Base-by-base conservation (phyloP, 345 rosid genomes). In the Noccaea caerulescens region DNA sequence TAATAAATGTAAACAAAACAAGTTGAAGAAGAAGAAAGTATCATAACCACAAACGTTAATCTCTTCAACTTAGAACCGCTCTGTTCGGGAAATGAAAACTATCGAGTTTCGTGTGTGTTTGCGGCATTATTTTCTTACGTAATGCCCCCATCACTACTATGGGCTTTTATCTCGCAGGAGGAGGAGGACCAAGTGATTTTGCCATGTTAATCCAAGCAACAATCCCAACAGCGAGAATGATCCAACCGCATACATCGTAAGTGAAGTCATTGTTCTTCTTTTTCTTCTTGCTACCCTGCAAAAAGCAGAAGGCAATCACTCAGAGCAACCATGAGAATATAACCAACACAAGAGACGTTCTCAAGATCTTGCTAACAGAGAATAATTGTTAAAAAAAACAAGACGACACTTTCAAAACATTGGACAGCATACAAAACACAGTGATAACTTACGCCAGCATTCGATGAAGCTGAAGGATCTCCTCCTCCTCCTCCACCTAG, bases 171-270 rank as follows among this genome's bases (percentile, higher is more conserved):
- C 76, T 70, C 27, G 78, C 63, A 33, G 81, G 78, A 63, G 81
- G 78, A 50, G 81, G 75, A 73, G 98, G 98, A 86, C 88, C 63
- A 7, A 86, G 87, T 45, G 93, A 83, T 81, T 89, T 94, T 9
- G 97, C 89, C 71, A 94, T 85, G 11, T 93, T 88, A 16, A 91
- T 81, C 95, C 97, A 91, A 10, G 89, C 86, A 58, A 94, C 87
- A 65, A 91, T 77, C 43, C 99, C 97, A 12, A 83, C 85, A 8
- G 86, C 96, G 1, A 94, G 92, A 80, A 91, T 84, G 53, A 91
- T 72, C 98, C 98, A 91, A 61, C 99, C 97, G 13, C 83, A 82
- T 77, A 89, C 80, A 77, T 94, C 96, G 23, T 94, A 94, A 49
- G 82, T 85, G 76, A 91, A 83, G 77, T 91, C 95, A 57, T 77